Conservation (phyloP, 2,329 filamentous ascomycete genomes). For the Colletotrichum sp. region DNA sequence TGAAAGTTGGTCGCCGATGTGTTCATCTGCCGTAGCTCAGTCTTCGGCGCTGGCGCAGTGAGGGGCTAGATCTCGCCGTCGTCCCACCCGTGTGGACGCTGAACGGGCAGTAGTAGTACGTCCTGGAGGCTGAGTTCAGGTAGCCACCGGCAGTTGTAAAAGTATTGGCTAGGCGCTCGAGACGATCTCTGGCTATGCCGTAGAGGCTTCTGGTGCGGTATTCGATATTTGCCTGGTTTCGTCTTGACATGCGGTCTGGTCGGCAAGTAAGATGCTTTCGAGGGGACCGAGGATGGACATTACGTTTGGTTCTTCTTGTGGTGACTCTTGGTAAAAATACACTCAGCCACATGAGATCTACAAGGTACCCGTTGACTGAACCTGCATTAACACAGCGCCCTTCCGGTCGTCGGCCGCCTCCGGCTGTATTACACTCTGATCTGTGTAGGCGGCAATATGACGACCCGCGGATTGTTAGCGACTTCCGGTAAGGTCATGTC, state of each 20-base stretch:
- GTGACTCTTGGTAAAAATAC: neutral
- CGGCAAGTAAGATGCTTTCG: neutral
- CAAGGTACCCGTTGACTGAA: neutral
- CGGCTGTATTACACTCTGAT: neutral
- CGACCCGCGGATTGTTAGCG: fast-evolving
- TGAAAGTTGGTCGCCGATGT: neutral
- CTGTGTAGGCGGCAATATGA: neutral
- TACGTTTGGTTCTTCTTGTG: neutral
- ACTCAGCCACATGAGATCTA: neutral
- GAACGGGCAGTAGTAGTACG: neutral
- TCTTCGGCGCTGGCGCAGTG: neutral
- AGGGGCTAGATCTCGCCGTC: neutral
- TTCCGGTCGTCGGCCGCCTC: neutral
- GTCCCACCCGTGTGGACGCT: neutral
- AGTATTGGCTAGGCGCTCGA: neutral
- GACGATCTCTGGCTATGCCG: neutral
- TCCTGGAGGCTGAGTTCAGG: fast-evolving
- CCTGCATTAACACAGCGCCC: neutral
- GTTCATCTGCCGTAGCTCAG: neutral
- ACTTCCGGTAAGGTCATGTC: neutral
- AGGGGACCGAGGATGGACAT: fast-evolving
- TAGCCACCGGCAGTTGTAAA: neutral
- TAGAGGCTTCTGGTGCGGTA: neutral
- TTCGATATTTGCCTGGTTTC: neutral
- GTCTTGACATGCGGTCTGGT: neutral